Evolutionary conservation across 2,329 filamentous ascomycete genomes (phyloP).

Genomic region (Truncatella angustata): DNA sequence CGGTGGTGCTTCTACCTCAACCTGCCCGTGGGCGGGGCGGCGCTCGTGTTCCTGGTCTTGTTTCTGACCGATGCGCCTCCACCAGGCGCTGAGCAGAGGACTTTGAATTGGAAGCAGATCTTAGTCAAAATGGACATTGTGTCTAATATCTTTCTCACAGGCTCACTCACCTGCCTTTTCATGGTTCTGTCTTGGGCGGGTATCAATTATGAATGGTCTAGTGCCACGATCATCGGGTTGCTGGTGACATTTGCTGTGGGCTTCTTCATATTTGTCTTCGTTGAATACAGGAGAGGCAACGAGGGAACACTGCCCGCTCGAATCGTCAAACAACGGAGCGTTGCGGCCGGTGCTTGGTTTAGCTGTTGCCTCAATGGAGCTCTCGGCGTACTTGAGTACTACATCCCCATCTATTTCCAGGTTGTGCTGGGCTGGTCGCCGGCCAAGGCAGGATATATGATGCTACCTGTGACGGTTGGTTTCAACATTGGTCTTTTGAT

Average conservation of each 20-base stretch:
- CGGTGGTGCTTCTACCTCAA: conserved; percentile 25
- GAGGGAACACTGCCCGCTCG: conserved; percentile 38
- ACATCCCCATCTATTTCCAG: conserved; percentile 51
- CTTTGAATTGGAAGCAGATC: not conserved
- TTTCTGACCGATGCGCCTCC: not conserved
- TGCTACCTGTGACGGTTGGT: conserved; percentile 38
- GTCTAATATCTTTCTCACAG: conserved; percentile 24
- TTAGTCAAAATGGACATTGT: conserved; percentile 22
- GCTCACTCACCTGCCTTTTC: conserved; percentile 26
- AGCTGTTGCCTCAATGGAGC: conserved; percentile 36
- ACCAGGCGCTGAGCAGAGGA: too few relatives aligned
- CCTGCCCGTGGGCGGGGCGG: conserved; percentile 23
- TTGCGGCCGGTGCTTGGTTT: conserved; percentile 31
- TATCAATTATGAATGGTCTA: conserved; percentile 37
- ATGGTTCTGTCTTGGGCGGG: conserved; percentile 33
- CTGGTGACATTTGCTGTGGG: conserved; percentile 36
- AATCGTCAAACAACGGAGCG: conserved; percentile 38
- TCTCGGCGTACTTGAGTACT: conserved; percentile 47
- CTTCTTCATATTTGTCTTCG: conserved; percentile 37
- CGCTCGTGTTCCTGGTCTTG: conserved; percentile 18
- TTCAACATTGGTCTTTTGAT: not conserved
- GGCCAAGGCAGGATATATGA: conserved; percentile 38
- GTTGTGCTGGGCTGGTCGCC: conserved; percentile 38
- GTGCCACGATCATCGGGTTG: conserved; percentile 40
- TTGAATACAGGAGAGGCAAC: conserved; percentile 31